Base-by-base conservation (phyloP, 2,329 filamentous ascomycete genomes). In the Corinectria fuckeliana region DNA sequence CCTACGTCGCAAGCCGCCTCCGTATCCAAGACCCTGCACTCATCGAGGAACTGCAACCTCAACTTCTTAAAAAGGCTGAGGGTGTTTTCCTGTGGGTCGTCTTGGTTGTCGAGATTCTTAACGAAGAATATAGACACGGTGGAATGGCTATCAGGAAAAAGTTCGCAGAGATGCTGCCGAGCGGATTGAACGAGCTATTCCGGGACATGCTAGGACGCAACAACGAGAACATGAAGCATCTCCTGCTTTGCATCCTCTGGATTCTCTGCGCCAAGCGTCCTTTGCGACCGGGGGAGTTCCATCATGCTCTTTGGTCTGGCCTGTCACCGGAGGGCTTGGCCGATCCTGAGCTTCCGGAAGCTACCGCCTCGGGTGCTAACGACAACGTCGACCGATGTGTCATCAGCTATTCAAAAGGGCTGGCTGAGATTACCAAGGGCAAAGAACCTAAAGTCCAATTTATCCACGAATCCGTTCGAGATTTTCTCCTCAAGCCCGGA, bases 401-500 rank as follows among this genome's bases (percentile, higher is more conserved):
- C 0, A 66, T 77, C 0, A 72, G 69, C 42, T 77, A 69, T 0
- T 85, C 83, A 0, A 85, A 84, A 63, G 82, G 83, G 0, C 72
- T 85, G 28, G 78, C 77, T 0, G 81, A 84, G 59, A 61, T 78
- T 2, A 79, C 76, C 0, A 75, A 68, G 28, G 68, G 71, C 0
- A 64, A 71, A 10, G 11, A 45, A 1, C 66, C 67, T 4, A 77
- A 63, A 0, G 78, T 84, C 1, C 82, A 85, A 61, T 85, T 84
- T 65, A 82, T 84, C 14, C 81, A 84, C 50, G 79, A 83, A 58
- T 81, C 81, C 0, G 80, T 83, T 0, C 67, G 75, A 13, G 80
- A 83, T 18, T 83, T 80, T 47, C 69, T 84, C 0, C 32, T 80
- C 5, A 74, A 73, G 18, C 73, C 75, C n/a, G 56, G 67, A 2